phyloP scores from a whole-genome alignment of 2,329 filamentous ascomycete genomes.

The Epichloe hybrida region DNA sequence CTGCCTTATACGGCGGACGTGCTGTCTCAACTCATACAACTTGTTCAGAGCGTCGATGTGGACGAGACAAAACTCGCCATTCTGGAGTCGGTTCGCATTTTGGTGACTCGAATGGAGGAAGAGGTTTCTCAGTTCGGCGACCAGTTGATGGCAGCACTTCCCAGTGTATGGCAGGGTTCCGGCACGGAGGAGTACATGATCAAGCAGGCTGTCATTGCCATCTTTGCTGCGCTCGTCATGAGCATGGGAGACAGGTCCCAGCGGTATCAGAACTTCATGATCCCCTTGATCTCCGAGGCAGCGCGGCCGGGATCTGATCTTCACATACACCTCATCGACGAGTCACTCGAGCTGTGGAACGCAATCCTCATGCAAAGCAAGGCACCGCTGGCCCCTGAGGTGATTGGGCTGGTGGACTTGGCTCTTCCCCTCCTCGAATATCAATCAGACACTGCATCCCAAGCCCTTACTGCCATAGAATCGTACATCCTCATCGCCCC shows the following conservation, averaged over 20 bases:
- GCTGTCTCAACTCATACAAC: conserved; percentile 56
- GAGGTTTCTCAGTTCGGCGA: conserved; percentile 58
- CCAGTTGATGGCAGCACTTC: conserved; percentile 67
- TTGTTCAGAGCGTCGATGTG: conserved; percentile 68
- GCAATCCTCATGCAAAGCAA: conserved; percentile 56
- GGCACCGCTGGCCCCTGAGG: conserved; percentile 43
- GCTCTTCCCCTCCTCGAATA: conserved; percentile 54
- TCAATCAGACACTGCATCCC: conserved; percentile 47
- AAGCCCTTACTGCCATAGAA: conserved; percentile 51
- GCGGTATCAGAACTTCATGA: conserved; percentile 64
- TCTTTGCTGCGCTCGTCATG: conserved; percentile 72
- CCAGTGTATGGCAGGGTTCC: conserved; percentile 71
- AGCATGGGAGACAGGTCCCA: conserved; percentile 69
- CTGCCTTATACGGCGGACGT: conserved; percentile 63
- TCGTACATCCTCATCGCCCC: conserved; percentile 60
- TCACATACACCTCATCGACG: conserved; percentile 75
- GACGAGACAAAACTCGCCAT: conserved; percentile 86
- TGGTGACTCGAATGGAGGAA: conserved; percentile 71
- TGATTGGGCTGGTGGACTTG: conserved; percentile 49
- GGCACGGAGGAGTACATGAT: conserved; percentile 74
- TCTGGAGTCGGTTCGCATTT: conserved; percentile 68
- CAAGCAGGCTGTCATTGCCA: conserved; percentile 82
- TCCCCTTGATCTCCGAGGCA: conserved; percentile 71
- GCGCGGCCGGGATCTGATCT: conserved; percentile 63
- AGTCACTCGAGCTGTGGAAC: conserved; percentile 81